Conservation (phyloP, 257 asterid genomes). For the Solanum pimpinellifolium region DNA sequence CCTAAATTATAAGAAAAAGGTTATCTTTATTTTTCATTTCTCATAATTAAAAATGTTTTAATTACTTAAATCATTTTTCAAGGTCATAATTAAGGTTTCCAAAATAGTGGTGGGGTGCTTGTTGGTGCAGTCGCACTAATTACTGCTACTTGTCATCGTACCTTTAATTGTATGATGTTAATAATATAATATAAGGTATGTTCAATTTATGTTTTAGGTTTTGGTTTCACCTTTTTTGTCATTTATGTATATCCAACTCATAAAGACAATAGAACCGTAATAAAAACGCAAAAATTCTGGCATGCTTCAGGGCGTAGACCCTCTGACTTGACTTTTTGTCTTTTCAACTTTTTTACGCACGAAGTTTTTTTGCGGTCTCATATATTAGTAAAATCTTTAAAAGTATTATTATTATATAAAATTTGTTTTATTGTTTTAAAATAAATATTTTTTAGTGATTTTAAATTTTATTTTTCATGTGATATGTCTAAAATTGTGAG, state of each 20-base stretch:
- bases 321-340: not conserved
- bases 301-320: not conserved
- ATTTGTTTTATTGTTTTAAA: too few relatives aligned
- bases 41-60: not conserved
- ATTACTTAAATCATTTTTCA: not conserved
- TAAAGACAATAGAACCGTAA: not conserved
- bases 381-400: not conserved
- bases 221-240: not conserved
- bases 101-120: not conserved
- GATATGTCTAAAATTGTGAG: not conserved
- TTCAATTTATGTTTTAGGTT: not conserved
- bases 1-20: not conserved
- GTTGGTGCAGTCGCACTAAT: not conserved
- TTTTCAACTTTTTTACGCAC: not conserved
- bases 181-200: not conserved
- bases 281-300: not conserved
- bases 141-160: not conserved
- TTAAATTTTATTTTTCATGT: too few relatives aligned
- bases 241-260: not conserved
- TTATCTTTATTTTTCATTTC: too few relatives aligned
- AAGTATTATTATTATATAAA: too few relatives aligned
- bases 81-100: not conserved
- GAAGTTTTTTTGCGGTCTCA: not conserved
- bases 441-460: too few relatives aligned
- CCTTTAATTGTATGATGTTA: not conserved